phyloP scores from a whole-genome alignment of 805 yeast genomes.

The Wickerhamiella bombiphila region DNA sequence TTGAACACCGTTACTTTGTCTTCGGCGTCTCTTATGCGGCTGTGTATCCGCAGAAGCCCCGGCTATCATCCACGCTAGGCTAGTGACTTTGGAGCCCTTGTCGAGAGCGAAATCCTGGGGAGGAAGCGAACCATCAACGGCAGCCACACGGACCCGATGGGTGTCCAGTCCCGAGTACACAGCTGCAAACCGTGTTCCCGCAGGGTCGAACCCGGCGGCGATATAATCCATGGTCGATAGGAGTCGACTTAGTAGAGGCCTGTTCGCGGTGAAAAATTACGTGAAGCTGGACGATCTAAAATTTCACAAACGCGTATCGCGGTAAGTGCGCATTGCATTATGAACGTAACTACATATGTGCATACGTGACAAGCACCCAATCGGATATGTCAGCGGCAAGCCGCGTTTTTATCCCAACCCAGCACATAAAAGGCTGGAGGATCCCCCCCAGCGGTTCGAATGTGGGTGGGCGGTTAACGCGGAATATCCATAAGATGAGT shows the following conservation, averaged over 20 bases:
- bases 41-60: conserved; percentile 4
- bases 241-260: too few relatives aligned
- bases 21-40: conserved; percentile 17
- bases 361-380: too few relatives aligned
- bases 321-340: not conserved
- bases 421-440: too few relatives aligned
- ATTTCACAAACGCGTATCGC: not conserved
- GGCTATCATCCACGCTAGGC: conserved; percentile 33
- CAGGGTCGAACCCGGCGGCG: conserved; percentile 38
- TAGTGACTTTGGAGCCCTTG: conserved; percentile 35
- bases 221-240: conserved; percentile 13
- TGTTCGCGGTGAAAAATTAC: not conserved
- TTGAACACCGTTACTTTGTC: conserved; percentile 3
- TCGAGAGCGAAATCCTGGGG: conserved; percentile 37
- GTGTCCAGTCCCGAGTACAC: conserved; percentile 55
- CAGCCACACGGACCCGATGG: conserved; percentile 44
- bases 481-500: conserved; percentile 10
- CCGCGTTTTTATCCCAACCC: not conserved
- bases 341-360: too few relatives aligned
- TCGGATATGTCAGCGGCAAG: too few relatives aligned
- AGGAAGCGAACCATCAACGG: conserved; percentile 29
- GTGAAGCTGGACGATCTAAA: not conserved
- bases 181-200: conserved; percentile 48
- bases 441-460: too few relatives aligned
- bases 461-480: too few relatives aligned